Evolutionary conservation across 75 land plant genomes (phyloP).

Genomic region (Ceratopteris richardii): DNA sequence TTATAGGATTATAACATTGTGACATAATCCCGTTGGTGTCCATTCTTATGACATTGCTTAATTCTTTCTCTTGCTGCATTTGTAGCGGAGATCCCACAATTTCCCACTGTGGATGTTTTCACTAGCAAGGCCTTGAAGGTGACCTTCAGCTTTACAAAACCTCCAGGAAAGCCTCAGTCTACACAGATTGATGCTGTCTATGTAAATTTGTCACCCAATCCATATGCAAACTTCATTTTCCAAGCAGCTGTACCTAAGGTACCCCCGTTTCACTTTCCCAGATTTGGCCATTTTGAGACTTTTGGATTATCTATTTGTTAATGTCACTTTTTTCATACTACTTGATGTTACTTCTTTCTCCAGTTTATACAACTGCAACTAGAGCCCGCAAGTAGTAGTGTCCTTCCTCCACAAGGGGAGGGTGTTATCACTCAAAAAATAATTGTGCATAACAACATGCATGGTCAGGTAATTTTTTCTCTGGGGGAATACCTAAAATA

Average conservation of each 20-base stretch:
- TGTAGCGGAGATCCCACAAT: constrained; percentile 22
- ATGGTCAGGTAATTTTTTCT: constrained; percentile 68
- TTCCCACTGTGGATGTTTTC: constrained; percentile 67
- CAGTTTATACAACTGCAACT: constrained; percentile 87
- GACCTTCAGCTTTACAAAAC: constrained; percentile 68
- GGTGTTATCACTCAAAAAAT: constrained; percentile 65
- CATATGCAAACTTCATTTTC: constrained; percentile 72
- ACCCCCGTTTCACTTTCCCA: background rate
- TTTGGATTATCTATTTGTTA: too few species aligned
- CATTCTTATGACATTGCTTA: too few species aligned
- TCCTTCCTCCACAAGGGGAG: constrained; percentile 54
- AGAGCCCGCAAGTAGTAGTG: constrained; percentile 85
- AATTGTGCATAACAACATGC: constrained; percentile 64
- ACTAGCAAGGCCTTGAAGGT: constrained; percentile 73
- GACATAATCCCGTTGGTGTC: too few species aligned
- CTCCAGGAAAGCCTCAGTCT: constrained; percentile 53
- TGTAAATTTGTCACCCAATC: constrained; percentile 53
- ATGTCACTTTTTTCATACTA: too few species aligned
- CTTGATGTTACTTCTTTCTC: too few species aligned
- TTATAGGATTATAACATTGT: too few species aligned
- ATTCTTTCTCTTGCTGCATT: too few species aligned
- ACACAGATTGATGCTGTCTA: constrained; percentile 63
- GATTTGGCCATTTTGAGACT: constrained; percentile 4
- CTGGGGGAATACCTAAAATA: background rate
- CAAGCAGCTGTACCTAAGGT: constrained; percentile 99